Base-by-base conservation (phyloP, 257 asterid genomes). In the Jasminum sambac region DNA sequence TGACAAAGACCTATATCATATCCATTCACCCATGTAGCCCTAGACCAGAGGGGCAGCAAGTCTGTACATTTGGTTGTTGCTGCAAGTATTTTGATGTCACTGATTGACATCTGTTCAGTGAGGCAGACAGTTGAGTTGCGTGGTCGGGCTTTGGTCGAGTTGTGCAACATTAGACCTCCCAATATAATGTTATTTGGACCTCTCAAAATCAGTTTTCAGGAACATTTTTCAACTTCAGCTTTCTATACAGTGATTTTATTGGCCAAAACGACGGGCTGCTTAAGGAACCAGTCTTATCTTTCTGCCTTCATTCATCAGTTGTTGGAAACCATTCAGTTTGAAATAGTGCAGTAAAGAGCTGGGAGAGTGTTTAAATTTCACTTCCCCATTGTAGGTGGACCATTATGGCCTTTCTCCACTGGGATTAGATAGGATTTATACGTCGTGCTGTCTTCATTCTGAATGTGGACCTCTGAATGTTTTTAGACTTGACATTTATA, bases 401-500 rank as follows among this genome's bases (percentile, higher is more conserved):
- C 24, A 66, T 23, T 19, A 34, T 12, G 24, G 40, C 13, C 16
- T 23, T 14, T 60, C 0, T n/a, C 17, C 14, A 52, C 23, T 4
- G 68, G 67, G 36, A 62, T 34, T 75, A 16, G 8, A 13, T 17
- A 21, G 42, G 30, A 39, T 39, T 42, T 40, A 12, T 37, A 59
- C 14, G 40, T 57, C 58, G n/a, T 11, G 24, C 68, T 6, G 23
- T 62, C 42, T 46, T 4, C 59, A 11, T 64, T 66, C 61, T 24
- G 66, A 41, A 42, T 50, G 40, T 36, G 30, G 13, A 13, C 36
- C 26, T 58, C 69, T 30, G 36, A 50, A 37, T 5, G 23, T 26
- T 23, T 23, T 34, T 11, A n/a, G 23, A 43, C 42, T n/a, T 72
- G 30, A 19, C 59, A 25, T 65, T 26, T 60, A 71, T 74, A 30